Evolutionary conservation across 805 yeast genomes (phyloP).

Genomic region (Candida dajiaensis): DNA sequence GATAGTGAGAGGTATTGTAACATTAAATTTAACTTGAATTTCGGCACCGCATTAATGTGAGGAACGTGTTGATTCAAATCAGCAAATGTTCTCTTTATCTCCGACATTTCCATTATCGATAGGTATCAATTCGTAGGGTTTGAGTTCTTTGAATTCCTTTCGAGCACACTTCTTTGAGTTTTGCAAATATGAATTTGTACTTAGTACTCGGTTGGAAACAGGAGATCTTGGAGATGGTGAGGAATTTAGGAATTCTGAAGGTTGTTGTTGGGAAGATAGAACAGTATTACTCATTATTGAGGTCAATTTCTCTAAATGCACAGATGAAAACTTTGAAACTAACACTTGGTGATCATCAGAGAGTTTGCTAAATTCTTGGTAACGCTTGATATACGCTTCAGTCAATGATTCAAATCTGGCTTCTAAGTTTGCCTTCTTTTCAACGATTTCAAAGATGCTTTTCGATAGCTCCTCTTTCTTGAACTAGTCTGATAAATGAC

Average conservation of each 20-base stretch:
- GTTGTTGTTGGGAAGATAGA: constrained; percentile 6
- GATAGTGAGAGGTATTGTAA: too few species aligned
- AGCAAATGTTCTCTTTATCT: constrained; percentile 1
- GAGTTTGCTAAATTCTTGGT: constrained; percentile 23
- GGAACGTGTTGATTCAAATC: not conserved
- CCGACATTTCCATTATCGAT: constrained; percentile 1
- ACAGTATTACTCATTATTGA: constrained; percentile 19
- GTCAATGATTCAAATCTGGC: constrained; percentile 19
- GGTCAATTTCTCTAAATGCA: constrained; percentile 25
- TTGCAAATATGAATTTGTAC: constrained; percentile 23
- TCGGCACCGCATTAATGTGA: too few species aligned
- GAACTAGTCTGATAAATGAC: constrained; percentile 6
- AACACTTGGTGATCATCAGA: constrained; percentile 24
- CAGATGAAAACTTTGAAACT: constrained; percentile 18
- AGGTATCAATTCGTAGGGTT: constrained; percentile 8
- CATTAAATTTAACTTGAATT: too few species aligned
- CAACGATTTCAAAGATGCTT: constrained; percentile 13
- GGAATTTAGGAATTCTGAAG: not conserved
- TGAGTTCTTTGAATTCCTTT: constrained; percentile 5
- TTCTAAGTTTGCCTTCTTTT: constrained; percentile 15
- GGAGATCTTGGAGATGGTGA: constrained; percentile 4
- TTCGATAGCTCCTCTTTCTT: not conserved
- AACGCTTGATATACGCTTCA: constrained; percentile 20
- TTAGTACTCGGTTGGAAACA: constrained; percentile 16
- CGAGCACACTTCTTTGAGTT: constrained; percentile 10